These are phyloP conservation scores for Melastoma candidum DNA, from an alignment of 441 rosid genomes.

Conservation along the genomic window DNA sequence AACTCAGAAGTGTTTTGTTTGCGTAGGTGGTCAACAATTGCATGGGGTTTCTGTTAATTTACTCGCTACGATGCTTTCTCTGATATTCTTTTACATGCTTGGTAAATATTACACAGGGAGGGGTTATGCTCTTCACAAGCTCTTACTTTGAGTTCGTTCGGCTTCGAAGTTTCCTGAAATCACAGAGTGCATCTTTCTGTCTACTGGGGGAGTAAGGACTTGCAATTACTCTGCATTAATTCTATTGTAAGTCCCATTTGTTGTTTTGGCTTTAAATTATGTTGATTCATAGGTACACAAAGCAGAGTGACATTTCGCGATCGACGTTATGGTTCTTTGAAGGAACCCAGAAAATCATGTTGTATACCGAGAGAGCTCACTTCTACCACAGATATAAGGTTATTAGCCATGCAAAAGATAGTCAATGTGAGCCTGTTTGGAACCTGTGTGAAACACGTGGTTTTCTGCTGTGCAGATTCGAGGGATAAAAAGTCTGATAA, in stretches of 20 bases:
- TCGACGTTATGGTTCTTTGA: conserved; percentile 66
- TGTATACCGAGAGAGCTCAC: conserved; percentile 86
- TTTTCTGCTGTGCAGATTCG: conserved; percentile 46
- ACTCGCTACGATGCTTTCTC: too few species aligned
- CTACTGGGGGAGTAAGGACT: conserved; percentile 73
- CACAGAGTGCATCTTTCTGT: conserved; percentile 87
- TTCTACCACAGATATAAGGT: conserved; percentile 93
- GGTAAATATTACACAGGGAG: conserved; percentile 46
- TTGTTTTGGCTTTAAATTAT: conserved; percentile 3
- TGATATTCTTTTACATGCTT: neutral
- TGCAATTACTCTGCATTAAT: conserved; percentile 4
- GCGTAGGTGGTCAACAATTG: too few species aligned
- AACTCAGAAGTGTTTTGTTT: too few species aligned
- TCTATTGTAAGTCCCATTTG: neutral
- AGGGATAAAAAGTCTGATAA: conserved; percentile 66
- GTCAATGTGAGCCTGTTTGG: neutral
- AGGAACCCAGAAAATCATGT: conserved; percentile 68
- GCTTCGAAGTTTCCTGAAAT: conserved; percentile 74
- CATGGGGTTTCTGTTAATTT: too few species aligned
- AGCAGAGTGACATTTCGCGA: conserved; percentile 62
- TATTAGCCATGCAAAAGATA: neutral
- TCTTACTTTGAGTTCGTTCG: conserved; percentile 87
- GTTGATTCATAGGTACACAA: conserved; percentile 44
- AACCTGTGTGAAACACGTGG: neutral
- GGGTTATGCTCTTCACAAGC: conserved; percentile 73